These are phyloP conservation scores for Canariomyces notabilis DNA, from an alignment of 2,329 filamentous ascomycete genomes.

Conservation along the genomic window DNA sequence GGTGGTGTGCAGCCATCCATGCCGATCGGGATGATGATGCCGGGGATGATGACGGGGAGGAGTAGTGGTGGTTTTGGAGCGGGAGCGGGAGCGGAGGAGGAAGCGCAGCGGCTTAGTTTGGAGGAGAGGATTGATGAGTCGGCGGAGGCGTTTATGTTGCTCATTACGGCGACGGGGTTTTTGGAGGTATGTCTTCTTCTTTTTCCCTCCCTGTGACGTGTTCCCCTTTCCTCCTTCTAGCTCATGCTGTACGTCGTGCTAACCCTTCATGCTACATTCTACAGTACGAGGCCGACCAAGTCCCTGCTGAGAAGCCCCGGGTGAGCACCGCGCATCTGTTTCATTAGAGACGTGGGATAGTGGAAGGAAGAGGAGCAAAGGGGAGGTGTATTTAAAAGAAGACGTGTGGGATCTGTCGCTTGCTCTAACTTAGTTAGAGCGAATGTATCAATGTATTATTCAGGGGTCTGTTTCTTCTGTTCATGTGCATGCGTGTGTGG, in stretches of 20 bases:
- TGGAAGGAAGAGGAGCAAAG: background rate
- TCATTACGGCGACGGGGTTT: slow-evolving; percentile 79
- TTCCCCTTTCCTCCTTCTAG: slow-evolving; percentile 3
- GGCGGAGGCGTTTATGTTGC: slow-evolving; percentile 76
- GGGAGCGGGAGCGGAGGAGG: background rate
- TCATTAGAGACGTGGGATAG: slow-evolving; percentile 1
- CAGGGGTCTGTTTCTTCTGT: no score
- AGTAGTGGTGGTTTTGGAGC: background rate
- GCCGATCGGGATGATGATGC: no score
- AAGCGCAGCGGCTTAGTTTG: slow-evolving; percentile 35
- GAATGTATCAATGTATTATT: no score
- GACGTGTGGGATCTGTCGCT: no score
- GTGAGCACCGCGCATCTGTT: slow-evolving; percentile 15
- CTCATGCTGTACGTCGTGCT: background rate
- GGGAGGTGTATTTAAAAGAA: background rate
- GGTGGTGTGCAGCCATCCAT: no score
- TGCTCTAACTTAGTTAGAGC: no score
- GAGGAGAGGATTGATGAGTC: slow-evolving; percentile 67
- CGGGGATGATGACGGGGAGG: no score
- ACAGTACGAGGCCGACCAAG: slow-evolving; percentile 24
- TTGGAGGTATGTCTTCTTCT: slow-evolving; percentile 62
- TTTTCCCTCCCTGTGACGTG: background rate
- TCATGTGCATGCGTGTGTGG: no score
- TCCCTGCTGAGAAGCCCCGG: slow-evolving; percentile 21
- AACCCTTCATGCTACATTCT: slow-evolving; percentile 1